Evolutionary conservation across 2,329 filamentous ascomycete species (phyloP), one percentile per base, ranked within the genome.

Genomic region (Thermothelomyces thermophilus): DNA sequence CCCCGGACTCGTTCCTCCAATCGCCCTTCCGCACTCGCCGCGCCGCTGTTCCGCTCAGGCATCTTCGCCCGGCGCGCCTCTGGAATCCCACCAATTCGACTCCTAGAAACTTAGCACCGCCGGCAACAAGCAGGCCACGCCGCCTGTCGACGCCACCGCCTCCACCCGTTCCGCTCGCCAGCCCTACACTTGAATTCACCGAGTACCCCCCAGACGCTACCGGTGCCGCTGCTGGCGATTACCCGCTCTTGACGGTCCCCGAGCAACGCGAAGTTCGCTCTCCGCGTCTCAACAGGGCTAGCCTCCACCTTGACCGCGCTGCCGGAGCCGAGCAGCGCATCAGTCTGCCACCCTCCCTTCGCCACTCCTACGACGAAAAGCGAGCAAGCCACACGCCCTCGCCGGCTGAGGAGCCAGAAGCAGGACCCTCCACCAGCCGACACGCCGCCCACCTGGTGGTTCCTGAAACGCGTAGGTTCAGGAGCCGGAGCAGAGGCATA

Each of bases 21-120:
- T 65, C 69, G 35, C 69, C 73, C 56, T 76, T 78, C 58, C 73
- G 71, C 54, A 73, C 58, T 51, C 60, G 60, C 51, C 70, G 66
- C 55, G 64, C 68, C 28, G 62, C 64, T 37, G 50, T 58, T 28
- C 67, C 69, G 22, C 63, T 68, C 41, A 68, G 66, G 46, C 70
- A 68, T 26, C 66, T 71, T 26, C 69, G 71, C 4, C 68, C 74
- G 19, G 72, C 73, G 40, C 75, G 76, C 31, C 74, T 81, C 56
- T 81, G 78, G 78, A 81, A 81, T 59, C 78, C 78, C 20, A 75
- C 75, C 51, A 81, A 81, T 61, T 81, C 76, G 22, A 80, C 77
- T 2, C 77, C 76, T 39, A 70, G 76, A 51, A 58, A 33, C 14
- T 50, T 52, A 19, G 44, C 64, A 47, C 56, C 67, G 48, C 60